Percentiles rank a stretch among this genome's conserved stretches.
Evolutionary conservation across 2,329 filamentous ascomycete genomes (phyloP).

Genomic region (Monilinia fructicola): DNA sequence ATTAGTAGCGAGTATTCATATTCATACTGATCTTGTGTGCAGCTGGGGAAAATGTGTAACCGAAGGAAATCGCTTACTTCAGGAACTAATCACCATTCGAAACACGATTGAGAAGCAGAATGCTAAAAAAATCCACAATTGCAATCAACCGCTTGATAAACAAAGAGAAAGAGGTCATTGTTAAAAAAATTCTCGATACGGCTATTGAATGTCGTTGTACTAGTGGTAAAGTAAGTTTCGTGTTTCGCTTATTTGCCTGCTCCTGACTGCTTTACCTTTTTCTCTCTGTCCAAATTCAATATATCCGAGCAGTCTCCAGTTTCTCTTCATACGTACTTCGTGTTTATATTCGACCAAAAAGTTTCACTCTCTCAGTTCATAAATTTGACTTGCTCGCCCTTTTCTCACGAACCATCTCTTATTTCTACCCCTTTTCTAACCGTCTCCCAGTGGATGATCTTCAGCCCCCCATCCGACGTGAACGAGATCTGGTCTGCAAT

Average conservation of each 20-base stretch:
- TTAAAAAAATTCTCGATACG: constrained; percentile 57
- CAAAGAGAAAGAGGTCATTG: constrained; percentile 46
- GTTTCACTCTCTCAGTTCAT: not conserved
- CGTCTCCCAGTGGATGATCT: constrained; percentile 75
- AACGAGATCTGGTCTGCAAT: constrained; percentile 65
- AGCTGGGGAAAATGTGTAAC: constrained; percentile 28
- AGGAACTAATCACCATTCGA: constrained; percentile 43
- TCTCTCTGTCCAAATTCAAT: constrained; percentile 44
- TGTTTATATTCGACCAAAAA: not conserved
- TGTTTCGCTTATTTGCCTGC: constrained; percentile 48
- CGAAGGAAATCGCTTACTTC: constrained; percentile 35
- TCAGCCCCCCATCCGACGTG: constrained; percentile 54
- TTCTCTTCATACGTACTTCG: not conserved
- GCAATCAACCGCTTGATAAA: constrained; percentile 32
- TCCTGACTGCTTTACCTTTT: constrained; percentile 72
- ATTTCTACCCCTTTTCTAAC: constrained; percentile 35
- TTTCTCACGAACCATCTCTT: not conserved
- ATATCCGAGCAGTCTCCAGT: constrained; percentile 49
- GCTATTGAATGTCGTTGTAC: constrained; percentile 60
- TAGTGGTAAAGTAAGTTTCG: constrained; percentile 61
- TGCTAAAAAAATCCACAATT: constrained; percentile 24
- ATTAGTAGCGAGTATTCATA: not conserved
- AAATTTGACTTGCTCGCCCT: not conserved
- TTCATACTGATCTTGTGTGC: not conserved
- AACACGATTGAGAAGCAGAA: constrained; percentile 51